phyloP scores from a whole-genome alignment of 768 basidiomycete genomes.

The Pleurotus pulmonarius region DNA sequence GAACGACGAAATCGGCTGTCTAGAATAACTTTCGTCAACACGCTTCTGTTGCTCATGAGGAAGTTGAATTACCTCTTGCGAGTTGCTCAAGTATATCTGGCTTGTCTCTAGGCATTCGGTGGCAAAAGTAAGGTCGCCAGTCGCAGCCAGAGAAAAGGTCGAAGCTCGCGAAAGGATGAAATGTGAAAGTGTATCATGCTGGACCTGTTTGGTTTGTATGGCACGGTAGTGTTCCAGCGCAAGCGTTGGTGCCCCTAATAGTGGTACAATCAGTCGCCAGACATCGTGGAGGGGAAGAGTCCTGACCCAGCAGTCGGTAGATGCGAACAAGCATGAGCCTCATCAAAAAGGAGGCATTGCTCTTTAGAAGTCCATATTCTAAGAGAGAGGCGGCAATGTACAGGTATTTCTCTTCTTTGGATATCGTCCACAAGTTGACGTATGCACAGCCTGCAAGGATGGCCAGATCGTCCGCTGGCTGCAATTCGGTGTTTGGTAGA shows the following conservation, averaged over 20 bases:
- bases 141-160: conserved; percentile 74
- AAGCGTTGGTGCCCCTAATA: conserved; percentile 63
- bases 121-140: conserved; percentile 71
- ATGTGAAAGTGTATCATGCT: conserved; percentile 87
- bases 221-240: conserved; percentile 77
- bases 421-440: conserved; percentile 59
- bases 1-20: conserved; percentile 80
- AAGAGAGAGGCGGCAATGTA: conserved; percentile 61
- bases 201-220: conserved; percentile 80
- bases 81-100: conserved; percentile 77
- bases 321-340: conserved; percentile 75
- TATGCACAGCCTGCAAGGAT: conserved; percentile 69
- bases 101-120: conserved; percentile 77
- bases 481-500: conserved; percentile 74
- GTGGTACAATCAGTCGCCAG: neutral
- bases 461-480: conserved; percentile 83
- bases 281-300: neutral
- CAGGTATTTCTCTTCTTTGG: conserved; percentile 54
- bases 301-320: conserved; percentile 75
- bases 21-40: conserved; percentile 16
- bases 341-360: conserved; percentile 77
- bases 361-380: conserved; percentile 68
- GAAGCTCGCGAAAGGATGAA: conserved; percentile 73
- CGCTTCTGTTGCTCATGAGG: neutral
- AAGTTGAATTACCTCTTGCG: conserved; percentile 59